Evolutionary conservation across 306 rosid genomes (phyloP).

Genomic region (Arachis hypogaea): DNA sequence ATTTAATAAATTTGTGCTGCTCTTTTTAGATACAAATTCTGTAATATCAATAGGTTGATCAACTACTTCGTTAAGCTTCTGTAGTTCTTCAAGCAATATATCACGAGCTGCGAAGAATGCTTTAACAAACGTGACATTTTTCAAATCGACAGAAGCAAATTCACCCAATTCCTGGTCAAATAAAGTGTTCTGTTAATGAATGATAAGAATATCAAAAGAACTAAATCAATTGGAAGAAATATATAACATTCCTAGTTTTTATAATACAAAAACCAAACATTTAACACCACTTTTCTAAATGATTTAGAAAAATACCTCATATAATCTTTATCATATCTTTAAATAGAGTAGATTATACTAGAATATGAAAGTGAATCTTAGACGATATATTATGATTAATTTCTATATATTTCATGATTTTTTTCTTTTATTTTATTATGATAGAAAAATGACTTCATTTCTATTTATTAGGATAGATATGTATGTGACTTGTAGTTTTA

Average conservation of each 20-base stretch:
- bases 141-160: conserved; percentile 46
- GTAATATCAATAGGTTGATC: conserved; percentile 62
- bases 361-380: not conserved
- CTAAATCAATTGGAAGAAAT: conserved; percentile 1
- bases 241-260: not conserved
- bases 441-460: too few relatives aligned
- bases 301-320: not conserved
- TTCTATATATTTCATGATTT: not conserved
- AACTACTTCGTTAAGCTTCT: conserved; percentile 63
- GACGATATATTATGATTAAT: not conserved
- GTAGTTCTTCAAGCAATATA: conserved; percentile 73
- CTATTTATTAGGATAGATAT: too few relatives aligned
- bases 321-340: not conserved
- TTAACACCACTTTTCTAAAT: not conserved
- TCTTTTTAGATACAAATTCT: conserved; percentile 61
- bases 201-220: conserved; percentile 32
- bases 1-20: conserved; percentile 50
- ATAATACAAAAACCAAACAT: conserved; percentile 14
- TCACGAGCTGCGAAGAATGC: conserved; percentile 71
- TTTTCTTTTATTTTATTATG: not conserved
- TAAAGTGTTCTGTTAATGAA: conserved; percentile 39
- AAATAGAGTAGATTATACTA: too few relatives aligned
- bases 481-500: not conserved
- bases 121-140: conserved; percentile 54
- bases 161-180: conserved; percentile 49